These are phyloP conservation scores for Globisporangium orthogonon DNA, from an alignment of 352 stramenopile genomes.

Conservation along the genomic window DNA sequence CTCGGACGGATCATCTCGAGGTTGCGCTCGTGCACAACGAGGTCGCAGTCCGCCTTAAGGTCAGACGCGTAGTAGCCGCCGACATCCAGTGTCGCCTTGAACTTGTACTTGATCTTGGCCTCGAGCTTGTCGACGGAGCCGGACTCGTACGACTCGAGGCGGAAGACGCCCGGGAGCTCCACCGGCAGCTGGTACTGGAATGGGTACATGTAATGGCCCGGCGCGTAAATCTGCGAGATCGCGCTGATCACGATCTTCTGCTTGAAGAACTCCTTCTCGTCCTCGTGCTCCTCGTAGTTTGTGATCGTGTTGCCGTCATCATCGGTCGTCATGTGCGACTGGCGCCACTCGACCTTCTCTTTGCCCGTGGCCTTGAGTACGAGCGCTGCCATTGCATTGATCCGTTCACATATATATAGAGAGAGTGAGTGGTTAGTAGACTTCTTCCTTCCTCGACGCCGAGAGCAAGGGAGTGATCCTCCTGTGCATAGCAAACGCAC, in stretches of 20 bases:
- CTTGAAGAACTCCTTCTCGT: constrained; percentile 63
- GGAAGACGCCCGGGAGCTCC: constrained; percentile 45
- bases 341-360: constrained; percentile 53
- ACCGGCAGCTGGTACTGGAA: constrained; percentile 61
- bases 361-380: constrained; percentile 60
- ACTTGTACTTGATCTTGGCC: constrained; percentile 73
- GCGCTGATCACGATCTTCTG: constrained; percentile 57
- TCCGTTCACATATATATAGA: background rate
- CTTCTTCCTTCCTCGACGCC: no score
- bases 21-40: constrained; percentile 58
- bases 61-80: constrained; percentile 52
- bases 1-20: constrained; percentile 32
- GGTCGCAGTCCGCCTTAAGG: constrained; percentile 46
- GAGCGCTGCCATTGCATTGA: constrained; percentile 17
- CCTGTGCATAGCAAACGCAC: constrained; percentile 16
- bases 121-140: constrained; percentile 34
- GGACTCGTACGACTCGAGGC: constrained; percentile 38
- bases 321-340: constrained; percentile 25
- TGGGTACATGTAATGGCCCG: constrained; percentile 50
- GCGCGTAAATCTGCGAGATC: constrained; percentile 25
- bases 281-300: constrained; percentile 20
- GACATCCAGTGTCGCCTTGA: constrained; percentile 66
- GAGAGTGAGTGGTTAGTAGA: background rate
- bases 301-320: constrained; percentile 22
- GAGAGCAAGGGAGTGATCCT: no score